A percentile compares a stretch with the other conserved stretches of the same genome.
phyloP scores from a whole-genome alignment of 2,329 filamentous ascomycete species.

The Cladosporium sp. region DNA sequence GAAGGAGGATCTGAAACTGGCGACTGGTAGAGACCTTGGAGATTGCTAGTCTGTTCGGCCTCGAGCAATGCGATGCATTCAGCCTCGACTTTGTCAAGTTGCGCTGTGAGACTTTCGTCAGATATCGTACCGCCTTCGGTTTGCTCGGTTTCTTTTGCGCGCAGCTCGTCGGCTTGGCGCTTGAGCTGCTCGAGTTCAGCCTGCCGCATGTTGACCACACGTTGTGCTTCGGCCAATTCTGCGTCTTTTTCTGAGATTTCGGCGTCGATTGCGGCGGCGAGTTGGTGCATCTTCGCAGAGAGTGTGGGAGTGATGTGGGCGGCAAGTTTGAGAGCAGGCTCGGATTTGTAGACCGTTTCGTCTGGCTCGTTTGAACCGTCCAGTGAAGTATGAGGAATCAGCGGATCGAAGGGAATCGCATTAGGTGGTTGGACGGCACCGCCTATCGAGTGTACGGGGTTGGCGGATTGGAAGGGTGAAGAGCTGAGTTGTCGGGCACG shows the following conservation, averaged over 20 bases:
- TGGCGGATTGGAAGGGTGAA: slow-evolving; percentile 46
- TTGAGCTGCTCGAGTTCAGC: slow-evolving; percentile 61
- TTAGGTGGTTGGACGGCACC: slow-evolving; percentile 24
- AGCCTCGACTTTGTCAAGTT: slow-evolving; percentile 33
- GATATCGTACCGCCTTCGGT: slow-evolving; percentile 30
- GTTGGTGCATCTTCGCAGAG: slow-evolving; percentile 41
- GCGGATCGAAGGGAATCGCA: slow-evolving; percentile 25
- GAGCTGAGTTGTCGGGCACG: slow-evolving; percentile 68
- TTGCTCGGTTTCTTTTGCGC: slow-evolving; percentile 51
- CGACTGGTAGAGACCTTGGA: slow-evolving; percentile 20
- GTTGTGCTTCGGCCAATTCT: slow-evolving; percentile 44
- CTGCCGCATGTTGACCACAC: slow-evolving; percentile 56
- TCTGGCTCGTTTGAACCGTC: slow-evolving; percentile 25
- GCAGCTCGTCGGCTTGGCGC: slow-evolving; percentile 49
- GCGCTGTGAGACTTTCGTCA: slow-evolving; percentile 34
- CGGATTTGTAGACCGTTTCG: slow-evolving; percentile 36
- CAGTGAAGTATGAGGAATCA: slow-evolving; percentile 19
- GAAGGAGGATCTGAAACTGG: slow-evolving; percentile 13
- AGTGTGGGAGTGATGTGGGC: slow-evolving; percentile 56
- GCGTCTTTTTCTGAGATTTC: slow-evolving; percentile 69
- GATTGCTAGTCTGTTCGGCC: slow-evolving; percentile 39
- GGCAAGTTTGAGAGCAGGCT: slow-evolving; percentile 56
- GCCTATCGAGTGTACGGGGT: slow-evolving; percentile 12
- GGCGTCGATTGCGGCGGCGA: slow-evolving; percentile 59
- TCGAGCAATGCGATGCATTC: slow-evolving; percentile 42